Conservation (phyloP, 2,329 filamentous ascomycete species). For the Leptographium procerum region DNA sequence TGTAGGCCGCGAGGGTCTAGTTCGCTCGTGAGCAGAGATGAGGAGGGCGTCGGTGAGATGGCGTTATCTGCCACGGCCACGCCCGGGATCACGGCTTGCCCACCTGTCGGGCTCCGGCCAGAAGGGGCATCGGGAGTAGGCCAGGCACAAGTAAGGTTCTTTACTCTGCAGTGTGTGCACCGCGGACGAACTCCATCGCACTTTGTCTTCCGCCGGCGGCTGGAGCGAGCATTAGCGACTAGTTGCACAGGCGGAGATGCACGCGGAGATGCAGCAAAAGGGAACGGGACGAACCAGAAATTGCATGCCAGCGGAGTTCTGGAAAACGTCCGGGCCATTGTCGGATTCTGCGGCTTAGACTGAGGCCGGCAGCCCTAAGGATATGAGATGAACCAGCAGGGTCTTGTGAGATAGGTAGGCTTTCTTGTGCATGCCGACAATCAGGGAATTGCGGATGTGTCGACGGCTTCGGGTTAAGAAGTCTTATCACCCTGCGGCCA, state of each 20-base stretch:
- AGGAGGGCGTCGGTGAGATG: background rate
- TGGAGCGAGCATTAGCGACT: background rate
- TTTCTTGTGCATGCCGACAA: background rate
- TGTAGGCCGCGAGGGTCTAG: background rate
- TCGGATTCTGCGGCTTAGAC: background rate
- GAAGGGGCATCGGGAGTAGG: background rate
- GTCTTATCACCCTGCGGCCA: background rate
- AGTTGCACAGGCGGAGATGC: background rate
- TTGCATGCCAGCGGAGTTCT: conserved; percentile 8
- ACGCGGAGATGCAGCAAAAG: background rate
- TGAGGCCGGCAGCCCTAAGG: background rate
- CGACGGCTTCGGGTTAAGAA: background rate
- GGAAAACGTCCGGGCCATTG: conserved; percentile 3
- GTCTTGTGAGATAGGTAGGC: background rate
- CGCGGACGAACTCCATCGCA: conserved; percentile 6
- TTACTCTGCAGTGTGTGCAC: background rate
- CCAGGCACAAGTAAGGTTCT: conserved; percentile 3
- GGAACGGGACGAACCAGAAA: background rate
- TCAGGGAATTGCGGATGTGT: background rate
- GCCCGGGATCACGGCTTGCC: background rate
- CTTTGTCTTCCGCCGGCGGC: conserved; percentile 10
- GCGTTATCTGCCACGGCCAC: background rate
- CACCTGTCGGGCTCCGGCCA: background rate
- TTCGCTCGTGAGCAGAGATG: background rate
- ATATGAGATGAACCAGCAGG: background rate